phyloP scores from a whole-genome alignment of 495 filamentous ascomycete species.

The Venustampulla echinocandica region DNA sequence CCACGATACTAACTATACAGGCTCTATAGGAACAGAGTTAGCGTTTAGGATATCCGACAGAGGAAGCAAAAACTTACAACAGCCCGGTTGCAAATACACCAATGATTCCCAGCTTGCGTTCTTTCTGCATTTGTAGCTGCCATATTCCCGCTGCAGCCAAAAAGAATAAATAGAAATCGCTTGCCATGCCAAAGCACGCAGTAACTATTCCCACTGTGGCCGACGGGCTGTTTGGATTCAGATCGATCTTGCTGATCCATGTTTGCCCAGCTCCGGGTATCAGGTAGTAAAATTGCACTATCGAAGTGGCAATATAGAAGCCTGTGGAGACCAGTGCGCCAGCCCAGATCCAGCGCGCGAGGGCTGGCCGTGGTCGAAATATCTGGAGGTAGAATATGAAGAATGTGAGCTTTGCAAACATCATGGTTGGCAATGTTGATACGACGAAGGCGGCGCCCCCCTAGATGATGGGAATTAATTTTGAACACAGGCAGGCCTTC shows the following conservation, averaged over 20 bases:
- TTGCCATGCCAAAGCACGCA: background rate
- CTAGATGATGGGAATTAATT: background rate
- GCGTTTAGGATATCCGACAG: background rate
- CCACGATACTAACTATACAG: background rate
- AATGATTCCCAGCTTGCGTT: background rate
- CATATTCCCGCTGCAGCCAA: background rate
- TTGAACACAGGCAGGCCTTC: background rate
- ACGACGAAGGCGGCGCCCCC: constrained; percentile 1
- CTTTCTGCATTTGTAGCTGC: constrained; percentile 1
- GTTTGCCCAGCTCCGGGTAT: background rate
- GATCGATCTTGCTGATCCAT: background rate
- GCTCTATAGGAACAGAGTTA: background rate
- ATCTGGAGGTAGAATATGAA: constrained; percentile 1
- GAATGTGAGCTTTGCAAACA: constrained; percentile 2
- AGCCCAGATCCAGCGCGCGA: background rate
- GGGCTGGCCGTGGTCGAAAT: background rate
- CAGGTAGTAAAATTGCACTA: background rate
- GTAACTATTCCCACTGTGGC: background rate
- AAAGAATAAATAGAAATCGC: constrained; percentile 1
- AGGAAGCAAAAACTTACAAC: background rate
- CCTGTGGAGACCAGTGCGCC: background rate
- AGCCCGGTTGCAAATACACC: background rate
- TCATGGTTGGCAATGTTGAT: background rate
- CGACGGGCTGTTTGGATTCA: background rate
- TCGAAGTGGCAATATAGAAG: background rate